These are phyloP conservation scores for Trichoderma arundinaceum DNA, from an alignment of 2,329 filamentous ascomycete genomes.

Conservation along the genomic window DNA sequence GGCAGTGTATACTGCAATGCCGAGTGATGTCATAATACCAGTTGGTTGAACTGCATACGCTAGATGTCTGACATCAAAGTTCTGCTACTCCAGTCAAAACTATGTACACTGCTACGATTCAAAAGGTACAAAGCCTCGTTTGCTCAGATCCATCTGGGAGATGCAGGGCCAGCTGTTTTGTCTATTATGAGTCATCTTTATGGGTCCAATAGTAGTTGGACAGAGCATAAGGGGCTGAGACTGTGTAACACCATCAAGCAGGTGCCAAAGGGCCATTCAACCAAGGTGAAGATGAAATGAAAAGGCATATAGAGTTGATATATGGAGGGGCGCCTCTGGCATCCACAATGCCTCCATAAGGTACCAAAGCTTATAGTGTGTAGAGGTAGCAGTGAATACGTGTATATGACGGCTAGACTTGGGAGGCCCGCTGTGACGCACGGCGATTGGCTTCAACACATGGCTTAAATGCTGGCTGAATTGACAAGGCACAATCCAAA, in stretches of 20 bases:
- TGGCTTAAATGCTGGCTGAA: background rate
- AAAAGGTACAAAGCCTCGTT: background rate
- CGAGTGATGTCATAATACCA: conserved; percentile 14
- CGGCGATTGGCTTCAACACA: background rate
- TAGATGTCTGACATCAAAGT: background rate
- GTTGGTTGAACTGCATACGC: background rate
- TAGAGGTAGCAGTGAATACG: background rate
- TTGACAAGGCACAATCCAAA: background rate
- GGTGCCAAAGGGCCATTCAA: too few relatives aligned
- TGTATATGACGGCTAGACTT: conserved; percentile 11
- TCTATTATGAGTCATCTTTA: too few relatives aligned
- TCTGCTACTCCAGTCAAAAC: background rate
- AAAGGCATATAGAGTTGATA: background rate
- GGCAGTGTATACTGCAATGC: background rate
- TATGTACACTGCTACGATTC: background rate
- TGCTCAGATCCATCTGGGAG: background rate
- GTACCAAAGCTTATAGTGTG: background rate
- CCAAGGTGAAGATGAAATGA: too few relatives aligned
- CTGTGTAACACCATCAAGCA: too few relatives aligned
- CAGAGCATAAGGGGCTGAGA: too few relatives aligned
- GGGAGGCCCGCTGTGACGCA: conserved; percentile 21
- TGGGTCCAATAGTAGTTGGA: too few relatives aligned
- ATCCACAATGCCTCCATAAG: background rate
- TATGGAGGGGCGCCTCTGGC: background rate
- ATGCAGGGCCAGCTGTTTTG: background rate